phyloP scores from a whole-genome alignment of 495 filamentous ascomycete species.

The Tuber melanosporum region DNA sequence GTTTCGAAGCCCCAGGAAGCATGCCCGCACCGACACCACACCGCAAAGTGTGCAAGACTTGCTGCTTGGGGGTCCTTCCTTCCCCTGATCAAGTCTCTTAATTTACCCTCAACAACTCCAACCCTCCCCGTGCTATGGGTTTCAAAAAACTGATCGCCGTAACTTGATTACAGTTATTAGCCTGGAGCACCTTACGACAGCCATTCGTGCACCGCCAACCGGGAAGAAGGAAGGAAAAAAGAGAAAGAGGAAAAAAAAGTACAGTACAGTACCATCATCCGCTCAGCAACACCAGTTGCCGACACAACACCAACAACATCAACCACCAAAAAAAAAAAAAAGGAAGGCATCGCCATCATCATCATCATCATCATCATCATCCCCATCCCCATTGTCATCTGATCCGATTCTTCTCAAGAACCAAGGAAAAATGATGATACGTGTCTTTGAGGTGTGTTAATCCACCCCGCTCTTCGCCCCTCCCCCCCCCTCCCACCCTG shows the following conservation, averaged over 20 bases:
- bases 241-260: not conserved
- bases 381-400: constrained; percentile 11
- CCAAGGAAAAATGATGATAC: constrained; percentile 38
- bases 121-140: not conserved
- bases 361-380: not conserved
- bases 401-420: constrained; percentile 10
- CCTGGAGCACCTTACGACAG: not conserved
- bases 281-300: not conserved
- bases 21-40: not conserved
- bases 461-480: constrained; percentile 44
- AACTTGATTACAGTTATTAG: not conserved
- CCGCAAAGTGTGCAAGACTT: not conserved
- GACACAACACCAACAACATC: constrained; percentile 6
- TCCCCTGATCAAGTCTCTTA: not conserved
- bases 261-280: not conserved
- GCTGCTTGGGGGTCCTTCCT: not conserved
- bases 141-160: not conserved
- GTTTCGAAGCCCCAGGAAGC: not conserved
- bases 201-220: not conserved
- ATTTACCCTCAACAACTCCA: not conserved
- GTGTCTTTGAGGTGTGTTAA: constrained; percentile 49
- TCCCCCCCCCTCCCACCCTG: constrained; percentile 16
- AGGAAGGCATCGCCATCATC: constrained; percentile 1
- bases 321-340: not conserved
- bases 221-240: not conserved